Conservation (phyloP, 768 basidiomycete species). For the Russula sp. region DNA sequence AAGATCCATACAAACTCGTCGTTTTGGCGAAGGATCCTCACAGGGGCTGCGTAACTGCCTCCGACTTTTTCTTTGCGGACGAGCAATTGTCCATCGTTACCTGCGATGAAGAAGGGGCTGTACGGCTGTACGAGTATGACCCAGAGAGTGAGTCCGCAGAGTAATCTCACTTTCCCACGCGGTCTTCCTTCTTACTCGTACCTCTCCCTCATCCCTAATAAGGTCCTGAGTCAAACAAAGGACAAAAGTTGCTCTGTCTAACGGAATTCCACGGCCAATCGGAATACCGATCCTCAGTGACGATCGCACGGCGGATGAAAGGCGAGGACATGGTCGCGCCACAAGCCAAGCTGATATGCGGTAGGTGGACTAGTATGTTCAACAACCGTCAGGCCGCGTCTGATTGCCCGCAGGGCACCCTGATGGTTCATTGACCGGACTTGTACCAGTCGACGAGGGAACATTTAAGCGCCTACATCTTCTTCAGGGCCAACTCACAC, state of each 20-base stretch:
- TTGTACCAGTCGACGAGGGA: constrained; percentile 76
- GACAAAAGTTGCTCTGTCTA: constrained; percentile 70
- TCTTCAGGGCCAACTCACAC: constrained; percentile 83
- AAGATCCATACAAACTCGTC: constrained; percentile 93
- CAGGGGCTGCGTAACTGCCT: constrained; percentile 56
- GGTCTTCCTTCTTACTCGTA: background rate
- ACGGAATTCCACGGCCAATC: constrained; percentile 78
- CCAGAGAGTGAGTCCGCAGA: constrained; percentile 60
- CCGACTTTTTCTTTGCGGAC: constrained; percentile 88
- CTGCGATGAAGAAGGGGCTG: constrained; percentile 79
- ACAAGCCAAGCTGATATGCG: constrained; percentile 74
- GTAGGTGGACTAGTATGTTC: constrained; percentile 43
- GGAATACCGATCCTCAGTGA: constrained; percentile 62
- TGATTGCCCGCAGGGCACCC: constrained; percentile 26
- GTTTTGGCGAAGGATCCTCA: constrained; percentile 78
- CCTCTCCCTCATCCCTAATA: background rate
- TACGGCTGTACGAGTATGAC: constrained; percentile 84
- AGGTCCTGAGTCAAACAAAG: constrained; percentile 88
- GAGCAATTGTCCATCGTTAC: constrained; percentile 74
- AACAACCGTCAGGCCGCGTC: background rate
- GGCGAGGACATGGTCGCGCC: constrained; percentile 69
- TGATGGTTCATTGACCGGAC: constrained; percentile 75
- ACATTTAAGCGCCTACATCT: constrained; percentile 81
- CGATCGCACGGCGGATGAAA: constrained; percentile 70
- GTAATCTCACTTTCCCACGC: background rate